Evolutionary conservation across 768 basidiomycete genomes (phyloP), one percentile per base, ranked within the genome.

Genomic region (Trametopsis cervina): DNA sequence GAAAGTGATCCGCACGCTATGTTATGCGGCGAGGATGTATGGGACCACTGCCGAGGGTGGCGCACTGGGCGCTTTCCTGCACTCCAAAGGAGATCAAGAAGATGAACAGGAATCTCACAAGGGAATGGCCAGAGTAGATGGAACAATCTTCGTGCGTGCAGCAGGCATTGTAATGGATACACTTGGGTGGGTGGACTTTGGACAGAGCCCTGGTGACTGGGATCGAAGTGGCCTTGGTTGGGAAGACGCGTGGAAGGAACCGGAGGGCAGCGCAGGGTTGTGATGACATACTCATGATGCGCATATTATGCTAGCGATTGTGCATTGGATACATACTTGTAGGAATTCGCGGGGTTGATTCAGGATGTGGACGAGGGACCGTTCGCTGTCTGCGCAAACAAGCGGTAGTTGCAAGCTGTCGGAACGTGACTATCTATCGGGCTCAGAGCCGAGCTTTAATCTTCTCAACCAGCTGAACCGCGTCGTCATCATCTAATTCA

Each of bases 401-500:
- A n/a, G n/a, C n/a, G n/a, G n/a, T n/a, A n/a, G n/a, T n/a, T n/a
- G n/a, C n/a, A n/a, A n/a, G n/a, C n/a, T n/a, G n/a, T n/a, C n/a
- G n/a, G n/a, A n/a, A n/a, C n/a, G n/a, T n/a, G n/a, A n/a, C n/a
- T n/a, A n/a, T n/a, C n/a, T n/a, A n/a, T n/a, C 4, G 43, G 12
- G 4, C 43, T 22, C 50, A 59, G 4, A 62, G 37, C 10, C 52
- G 54, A 10, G 61, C 56, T 3, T 70, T 69, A 26, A 85, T 77
- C 54, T 60, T 69, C 42, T 63, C 55, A 3, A 68, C 67, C 17
- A 87, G 60, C 2, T 53, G 61, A 21, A 57, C 56, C 2, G 77
- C 85, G 21, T 79, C 76, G 7, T 78, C 75, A 1, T 78, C 75
- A 35, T 83, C 79, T n/a, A 87, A 66, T 42, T 78, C 76, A 18